These are phyloP conservation scores for Zangia roseola DNA, from an alignment of 768 basidiomycete species.

Conservation along the genomic window DNA sequence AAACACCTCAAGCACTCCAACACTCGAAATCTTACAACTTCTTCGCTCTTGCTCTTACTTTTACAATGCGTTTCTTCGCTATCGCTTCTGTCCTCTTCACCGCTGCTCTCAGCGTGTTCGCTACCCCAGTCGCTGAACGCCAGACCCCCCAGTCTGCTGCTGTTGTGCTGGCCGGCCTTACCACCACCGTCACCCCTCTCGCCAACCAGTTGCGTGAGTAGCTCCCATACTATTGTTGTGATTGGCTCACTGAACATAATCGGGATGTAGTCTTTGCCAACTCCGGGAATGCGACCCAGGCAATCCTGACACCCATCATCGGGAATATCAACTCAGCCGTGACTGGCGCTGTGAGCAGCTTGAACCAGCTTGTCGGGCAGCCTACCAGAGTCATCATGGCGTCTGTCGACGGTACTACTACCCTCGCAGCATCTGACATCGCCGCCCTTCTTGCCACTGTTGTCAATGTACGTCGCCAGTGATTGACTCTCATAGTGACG, in stretches of 20 bases:
- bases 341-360: not conserved
- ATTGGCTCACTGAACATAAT: not conserved
- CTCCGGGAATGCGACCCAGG: slow-evolving; percentile 11
- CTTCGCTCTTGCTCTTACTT: not conserved
- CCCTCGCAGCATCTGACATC: slow-evolving; percentile 1
- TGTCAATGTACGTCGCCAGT: slow-evolving; percentile 4
- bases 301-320: slow-evolving; percentile 3
- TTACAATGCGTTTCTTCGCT: slow-evolving; percentile 11
- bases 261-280: slow-evolving; percentile 10
- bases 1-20: slow-evolving; percentile 8
- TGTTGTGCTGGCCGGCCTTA: slow-evolving; percentile 5
- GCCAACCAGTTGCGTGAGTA: slow-evolving; percentile 11
- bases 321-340: slow-evolving; percentile 5
- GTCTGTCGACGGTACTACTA: slow-evolving; percentile 3
- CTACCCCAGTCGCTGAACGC: slow-evolving; percentile 10
- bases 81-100: slow-evolving; percentile 7
- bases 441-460: slow-evolving; percentile 1
- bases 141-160: slow-evolving; percentile 2
- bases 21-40: slow-evolving; percentile 5
- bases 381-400: not conserved
- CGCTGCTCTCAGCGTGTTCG: slow-evolving; percentile 7
- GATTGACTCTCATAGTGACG: not conserved
- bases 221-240: not conserved
- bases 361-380: slow-evolving; percentile 9
- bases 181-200: slow-evolving; percentile 2